These are phyloP conservation scores for Leccinum ponderosum DNA, from an alignment of 1,284 basidiomycete species.

Conservation along the genomic window DNA sequence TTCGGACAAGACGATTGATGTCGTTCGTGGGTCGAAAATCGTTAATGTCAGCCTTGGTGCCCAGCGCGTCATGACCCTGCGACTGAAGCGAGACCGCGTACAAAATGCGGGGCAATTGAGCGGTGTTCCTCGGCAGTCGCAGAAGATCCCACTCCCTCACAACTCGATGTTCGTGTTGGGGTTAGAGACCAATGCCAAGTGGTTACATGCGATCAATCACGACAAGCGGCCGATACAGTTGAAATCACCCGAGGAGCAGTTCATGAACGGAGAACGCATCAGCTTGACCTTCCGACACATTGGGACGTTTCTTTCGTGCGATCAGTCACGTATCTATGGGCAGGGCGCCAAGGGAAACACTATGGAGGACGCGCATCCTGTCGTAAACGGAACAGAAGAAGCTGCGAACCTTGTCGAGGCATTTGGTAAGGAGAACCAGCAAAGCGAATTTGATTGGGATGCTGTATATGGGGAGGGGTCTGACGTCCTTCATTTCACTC, in stretches of 20 bases:
- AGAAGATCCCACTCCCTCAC: constrained; percentile 69
- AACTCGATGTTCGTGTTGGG: constrained; percentile 80
- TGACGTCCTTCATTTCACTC: constrained; percentile 63
- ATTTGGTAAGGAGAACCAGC: constrained; percentile 72
- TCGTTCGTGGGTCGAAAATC: constrained; percentile 66
- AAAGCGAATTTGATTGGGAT: constrained; percentile 68
- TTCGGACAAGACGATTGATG: constrained; percentile 79
- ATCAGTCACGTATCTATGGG: constrained; percentile 57
- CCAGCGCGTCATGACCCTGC: constrained; percentile 68
- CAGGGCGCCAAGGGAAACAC: constrained; percentile 68
- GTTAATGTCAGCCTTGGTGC: constrained; percentile 78
- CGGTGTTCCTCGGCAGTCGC: constrained; percentile 41
- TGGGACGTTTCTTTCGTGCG: constrained; percentile 63
- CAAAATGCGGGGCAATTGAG: constrained; percentile 16
- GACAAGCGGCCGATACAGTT: constrained; percentile 59
- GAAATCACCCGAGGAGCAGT: constrained; percentile 56
- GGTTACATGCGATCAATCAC: constrained; percentile 69
- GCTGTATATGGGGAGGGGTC: constrained; percentile 60
- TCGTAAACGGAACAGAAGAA: constrained; percentile 53
- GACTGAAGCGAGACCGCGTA: constrained; percentile 54
- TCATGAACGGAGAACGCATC: constrained; percentile 61
- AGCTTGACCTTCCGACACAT: constrained; percentile 77
- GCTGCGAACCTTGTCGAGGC: constrained; percentile 52
- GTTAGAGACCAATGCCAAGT: constrained; percentile 63
- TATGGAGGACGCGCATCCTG: constrained; percentile 46